Evolutionary conservation across 164 flowering plant species (phyloP), one percentile per base, ranked within the genome.

Genomic region (Pachysandra terminalis): DNA sequence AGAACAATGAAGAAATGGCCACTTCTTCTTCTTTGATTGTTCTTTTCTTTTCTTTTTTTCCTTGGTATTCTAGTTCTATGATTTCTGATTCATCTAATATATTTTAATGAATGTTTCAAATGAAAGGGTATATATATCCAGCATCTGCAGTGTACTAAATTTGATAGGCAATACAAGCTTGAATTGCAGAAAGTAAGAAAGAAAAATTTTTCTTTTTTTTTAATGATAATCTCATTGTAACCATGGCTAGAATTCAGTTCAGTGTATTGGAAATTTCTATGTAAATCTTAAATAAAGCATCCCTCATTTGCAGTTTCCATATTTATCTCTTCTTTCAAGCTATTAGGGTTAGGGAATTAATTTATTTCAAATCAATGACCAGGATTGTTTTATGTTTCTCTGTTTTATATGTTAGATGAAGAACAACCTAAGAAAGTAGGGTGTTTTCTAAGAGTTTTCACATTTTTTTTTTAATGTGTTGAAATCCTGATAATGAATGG

Each of bases 11-110:
- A 66, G 59, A 73, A 78, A 62, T 66, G 40, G 59, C 79, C 79
- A 58, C 74, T 70, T 68, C 62, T 64, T 24, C 78, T 74, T 48
- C 77, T 79, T 65, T 81, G 72, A 81, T 25, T 25, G 21, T 22
- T 53, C 19, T 48, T n/a, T 61, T 19, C 32, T 56, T 64, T 1
- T 19, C 2, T 55, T n/a, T 16, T 22, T 32, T 32, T 32, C 37
- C 37, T 7, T 7, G 7, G 37, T 23, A 13, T 24, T 19, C 54
- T n/a, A 21, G 28, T 51, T 65, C 8, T 10, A 8, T 48, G 24
- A 14, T 15, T 59, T 19, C 40, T 45, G 17, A 45, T 45, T 45
- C 17, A 10, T 13, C 10, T 45, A 15, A 10, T 5, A 45, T 45
- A 10, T 45, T 45, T 3, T 10, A 15, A 13, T 10, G 17, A 45